Base-by-base conservation (phyloP, 2,329 filamentous ascomycete genomes). In the Aspergillus arachidicola region DNA sequence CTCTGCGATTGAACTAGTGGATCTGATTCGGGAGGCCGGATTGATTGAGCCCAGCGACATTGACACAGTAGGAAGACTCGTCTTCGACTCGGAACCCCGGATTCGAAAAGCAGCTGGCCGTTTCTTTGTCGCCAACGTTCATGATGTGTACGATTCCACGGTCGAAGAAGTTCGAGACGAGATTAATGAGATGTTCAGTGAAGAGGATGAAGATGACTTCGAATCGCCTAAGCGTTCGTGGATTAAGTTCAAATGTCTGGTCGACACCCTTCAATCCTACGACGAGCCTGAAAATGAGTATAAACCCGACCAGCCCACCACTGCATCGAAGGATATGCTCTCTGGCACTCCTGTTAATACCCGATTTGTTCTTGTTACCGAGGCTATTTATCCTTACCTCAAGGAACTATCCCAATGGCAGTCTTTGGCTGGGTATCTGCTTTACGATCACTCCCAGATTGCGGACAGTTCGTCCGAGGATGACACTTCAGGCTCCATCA, bases 21-120 rank as follows among this genome's bases (percentile, higher is more conserved):
- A 96, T 68, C 85, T 90, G 28, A 85, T 99, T 61, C 89, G 94
- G 60, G 89, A 93, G 66, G 91, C 90, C 6, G 94, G 93, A 28
- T 87, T 97, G 77, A 85, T 99, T 1, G 94, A 98, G 70, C 94
- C 94, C 0, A 88, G 91, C 69, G 95, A 99, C 75, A 91, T 99
- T 63, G 95, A 98, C 75, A 86, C 89, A 4, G 87, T 98, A 54
- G 94, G 94, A 48, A 90, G 90, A 72, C 85, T 98, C 41, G 89
- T 98, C 12, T 97, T 97, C 72, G 95, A 99, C 71, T 86, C 89
- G 1, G 94, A 98, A 72, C 80, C 89, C 7, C 88, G 90, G 66
- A 90, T 98, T 36, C 91, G 95, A 60, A 96, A 93, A 78, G 91
- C 94, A 2, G 92, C 97, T 2, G 92, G 94, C 26, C 86, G 86